A percentile compares a stretch with the other conserved stretches of the same genome.
Conservation (phyloP, 805 yeast species). For the Nakazawaea pomicola region DNA sequence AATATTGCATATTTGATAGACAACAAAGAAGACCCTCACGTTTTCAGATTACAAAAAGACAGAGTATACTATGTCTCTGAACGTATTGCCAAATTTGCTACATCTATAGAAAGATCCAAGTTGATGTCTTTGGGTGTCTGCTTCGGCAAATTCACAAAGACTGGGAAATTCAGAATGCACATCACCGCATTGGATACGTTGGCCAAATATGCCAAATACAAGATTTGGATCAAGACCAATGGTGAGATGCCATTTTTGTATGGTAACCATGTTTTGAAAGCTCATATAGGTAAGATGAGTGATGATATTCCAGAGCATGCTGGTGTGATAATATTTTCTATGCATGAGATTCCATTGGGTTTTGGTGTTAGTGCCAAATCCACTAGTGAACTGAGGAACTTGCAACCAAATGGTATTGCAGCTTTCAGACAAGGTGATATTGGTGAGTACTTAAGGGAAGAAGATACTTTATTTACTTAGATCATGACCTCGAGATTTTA, state of each 20-base stretch:
- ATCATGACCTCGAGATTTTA: neutral
- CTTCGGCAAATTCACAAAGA: constrained; percentile 94
- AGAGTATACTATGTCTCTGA: constrained; percentile 92
- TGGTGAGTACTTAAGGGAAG: constrained; percentile 97
- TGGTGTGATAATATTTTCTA: constrained; percentile 86
- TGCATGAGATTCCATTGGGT: constrained; percentile 91
- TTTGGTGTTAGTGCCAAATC: constrained; percentile 94
- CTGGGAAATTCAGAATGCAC: constrained; percentile 93
- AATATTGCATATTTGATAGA: constrained; percentile 86
- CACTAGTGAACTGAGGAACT: constrained; percentile 77
- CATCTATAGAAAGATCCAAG: constrained; percentile 83
- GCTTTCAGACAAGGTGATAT: constrained; percentile 97
- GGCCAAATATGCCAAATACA: constrained; percentile 85
- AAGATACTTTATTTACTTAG: constrained; percentile 88
- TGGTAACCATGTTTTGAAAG: constrained; percentile 94
- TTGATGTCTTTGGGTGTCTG: constrained; percentile 92
- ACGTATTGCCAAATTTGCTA: constrained; percentile 77
- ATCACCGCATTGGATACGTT: constrained; percentile 83
- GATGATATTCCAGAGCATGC: constrained; percentile 98
- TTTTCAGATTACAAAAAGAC: constrained; percentile 93
- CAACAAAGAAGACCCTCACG: constrained; percentile 83
- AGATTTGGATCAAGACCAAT: constrained; percentile 92
- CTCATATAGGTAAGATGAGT: constrained; percentile 94
- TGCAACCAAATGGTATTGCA: constrained; percentile 92
- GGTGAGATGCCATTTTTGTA: constrained; percentile 98